phyloP scores from a whole-genome alignment of 768 basidiomycete species.

The Agrocybe chaxingu region DNA sequence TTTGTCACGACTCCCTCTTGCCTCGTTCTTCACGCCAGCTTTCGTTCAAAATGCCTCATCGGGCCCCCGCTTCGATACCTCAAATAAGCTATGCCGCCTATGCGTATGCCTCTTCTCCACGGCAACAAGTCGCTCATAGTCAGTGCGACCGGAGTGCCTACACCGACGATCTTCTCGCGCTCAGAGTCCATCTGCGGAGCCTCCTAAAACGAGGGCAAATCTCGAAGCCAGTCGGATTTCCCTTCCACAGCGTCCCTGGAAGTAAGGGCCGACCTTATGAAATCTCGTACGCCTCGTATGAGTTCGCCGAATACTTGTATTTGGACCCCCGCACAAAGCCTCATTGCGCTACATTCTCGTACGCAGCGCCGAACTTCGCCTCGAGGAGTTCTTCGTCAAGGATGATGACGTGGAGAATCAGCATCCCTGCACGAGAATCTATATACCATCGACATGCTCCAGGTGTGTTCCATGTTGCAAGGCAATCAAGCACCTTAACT shows the following conservation, averaged over 20 bases:
- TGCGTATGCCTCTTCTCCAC: conserved; percentile 4
- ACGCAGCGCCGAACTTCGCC: conserved; percentile 14
- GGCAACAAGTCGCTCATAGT: conserved; percentile 2
- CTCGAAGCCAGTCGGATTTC: conserved; percentile 31
- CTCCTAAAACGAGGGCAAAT: conserved; percentile 28
- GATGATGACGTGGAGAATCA: conserved; percentile 30
- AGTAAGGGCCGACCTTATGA: conserved; percentile 13
- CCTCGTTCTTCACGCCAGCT: not conserved
- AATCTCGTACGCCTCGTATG: conserved; percentile 31
- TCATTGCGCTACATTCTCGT: conserved; percentile 24
- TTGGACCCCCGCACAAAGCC: conserved; percentile 18
- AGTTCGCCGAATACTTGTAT: conserved; percentile 29
- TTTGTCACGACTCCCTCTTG: not conserved
- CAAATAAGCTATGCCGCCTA: conserved; percentile 6
- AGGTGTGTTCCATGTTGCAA: conserved; percentile 17
- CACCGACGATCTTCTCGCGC: conserved; percentile 9
- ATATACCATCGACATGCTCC: conserved; percentile 17
- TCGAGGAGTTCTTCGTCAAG: not conserved
- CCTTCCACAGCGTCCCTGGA: conserved; percentile 27
- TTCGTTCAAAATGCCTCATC: conserved; percentile 3
- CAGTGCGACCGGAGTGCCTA: conserved; percentile 10
- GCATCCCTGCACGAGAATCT: conserved; percentile 20
- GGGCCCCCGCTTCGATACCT: conserved; percentile 10
- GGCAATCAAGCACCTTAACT: not conserved
- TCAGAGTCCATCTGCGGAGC: conserved; percentile 26